Evolutionary conservation across 2,329 filamentous ascomycete species (phyloP), one percentile per base, ranked within the genome.

Genomic region (Colletotrichum scovillei): DNA sequence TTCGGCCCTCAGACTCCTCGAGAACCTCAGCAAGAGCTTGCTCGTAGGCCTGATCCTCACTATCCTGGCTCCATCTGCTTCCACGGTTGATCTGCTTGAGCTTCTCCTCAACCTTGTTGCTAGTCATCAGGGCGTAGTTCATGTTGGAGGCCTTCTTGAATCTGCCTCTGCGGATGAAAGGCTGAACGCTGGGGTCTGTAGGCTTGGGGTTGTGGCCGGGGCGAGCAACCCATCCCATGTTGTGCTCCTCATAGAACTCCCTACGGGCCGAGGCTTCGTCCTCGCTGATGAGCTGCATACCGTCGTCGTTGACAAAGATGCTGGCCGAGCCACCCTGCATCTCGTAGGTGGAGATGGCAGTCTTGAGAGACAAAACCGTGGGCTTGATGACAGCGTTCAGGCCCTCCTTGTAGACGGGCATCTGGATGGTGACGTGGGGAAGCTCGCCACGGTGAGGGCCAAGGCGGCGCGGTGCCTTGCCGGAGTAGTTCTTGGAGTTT

Each of bases 101-200:
- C 76, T 86, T 88, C 6, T 89, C 87, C 76, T 92, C 91, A 1
- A 92, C 86, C 3, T 85, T 83, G 75, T 87, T 86, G 69, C 87
- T 89, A 63, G 91, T 81, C 62, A 85, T 85, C 35, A 92, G 81
- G 1, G 86, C 89, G 73, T 90, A 92, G 79, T 92, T 92, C 91
- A 92, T 92, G 82, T 92, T 92, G 32, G 88, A 91, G 2, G 90
- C 89, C 80, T 92, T 91, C 81, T 92, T 92, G 83, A 91, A 92
- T 76, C 91, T 91, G 56, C 90, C 90, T 58, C 85, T 85, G 22
- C 89, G 84, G 5, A 89, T 77, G 78, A 91, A 92, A 11, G 84
- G 83, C 14, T 82, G 81, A 59, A 86, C 82, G 59, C 85, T 86
- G 72, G 77, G n/a, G 69, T 89, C 85, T 3, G 84, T 82, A 19